phyloP scores from a whole-genome alignment of 1,139 yeast species.

The Suhomyces guaymorum region DNA sequence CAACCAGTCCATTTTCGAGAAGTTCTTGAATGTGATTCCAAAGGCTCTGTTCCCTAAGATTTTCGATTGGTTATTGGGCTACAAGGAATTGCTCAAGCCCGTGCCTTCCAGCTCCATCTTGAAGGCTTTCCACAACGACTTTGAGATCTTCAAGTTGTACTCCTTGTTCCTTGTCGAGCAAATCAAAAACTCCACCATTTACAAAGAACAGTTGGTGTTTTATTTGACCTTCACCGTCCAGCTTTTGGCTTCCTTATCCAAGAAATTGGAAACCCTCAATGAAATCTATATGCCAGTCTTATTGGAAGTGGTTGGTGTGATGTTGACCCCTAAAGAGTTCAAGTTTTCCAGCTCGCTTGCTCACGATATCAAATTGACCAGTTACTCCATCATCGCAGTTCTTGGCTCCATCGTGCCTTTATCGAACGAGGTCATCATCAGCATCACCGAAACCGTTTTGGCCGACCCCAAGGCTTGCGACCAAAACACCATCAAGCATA shows the following conservation, averaged over 20 bases:
- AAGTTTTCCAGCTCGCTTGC: constrained; percentile 35
- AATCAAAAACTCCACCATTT: constrained; percentile 56
- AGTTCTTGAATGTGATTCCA: constrained; percentile 71
- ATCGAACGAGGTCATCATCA: constrained; percentile 59
- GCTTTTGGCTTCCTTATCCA: constrained; percentile 40
- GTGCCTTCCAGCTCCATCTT: constrained; percentile 74
- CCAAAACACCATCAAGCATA: constrained; percentile 27
- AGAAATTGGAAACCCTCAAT: constrained; percentile 30
- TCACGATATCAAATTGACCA: constrained; percentile 75
- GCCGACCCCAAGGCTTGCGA: constrained; percentile 28
- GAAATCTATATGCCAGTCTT: constrained; percentile 49
- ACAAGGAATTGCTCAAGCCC: constrained; percentile 60
- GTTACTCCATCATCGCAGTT: constrained; percentile 79
- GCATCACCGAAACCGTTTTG: constrained; percentile 70
- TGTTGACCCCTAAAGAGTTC: constrained; percentile 38
- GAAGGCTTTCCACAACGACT: constrained; percentile 68
- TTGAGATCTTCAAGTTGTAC: constrained; percentile 66
- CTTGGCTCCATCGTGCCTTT: constrained; percentile 72
- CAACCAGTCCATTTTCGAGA: constrained; percentile 67
- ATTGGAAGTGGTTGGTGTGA: constrained; percentile 57
- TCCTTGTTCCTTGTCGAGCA: constrained; percentile 58
- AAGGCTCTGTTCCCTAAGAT: constrained; percentile 66
- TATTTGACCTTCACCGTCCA: constrained; percentile 77
- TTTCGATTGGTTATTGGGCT: constrained; percentile 69
- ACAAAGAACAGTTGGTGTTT: constrained; percentile 73